These are phyloP conservation scores for Cladosporium sp. DNA, from an alignment of 2,329 filamentous ascomycete genomes.

Conservation along the genomic window DNA sequence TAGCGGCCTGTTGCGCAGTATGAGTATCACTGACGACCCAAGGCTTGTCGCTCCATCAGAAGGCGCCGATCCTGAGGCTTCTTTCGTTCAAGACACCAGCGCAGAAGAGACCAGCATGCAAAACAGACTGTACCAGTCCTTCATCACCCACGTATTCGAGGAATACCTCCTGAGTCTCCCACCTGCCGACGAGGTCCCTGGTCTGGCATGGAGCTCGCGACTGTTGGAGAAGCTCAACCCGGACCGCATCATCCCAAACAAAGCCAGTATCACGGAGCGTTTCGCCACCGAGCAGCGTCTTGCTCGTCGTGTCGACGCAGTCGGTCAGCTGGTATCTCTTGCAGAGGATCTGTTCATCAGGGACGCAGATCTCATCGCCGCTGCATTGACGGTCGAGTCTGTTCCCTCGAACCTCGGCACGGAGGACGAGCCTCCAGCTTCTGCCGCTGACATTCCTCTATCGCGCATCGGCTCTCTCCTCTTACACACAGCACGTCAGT, in stretches of 20 bases:
- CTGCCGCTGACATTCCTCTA: slow-evolving; percentile 55
- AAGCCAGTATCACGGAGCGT: slow-evolving; percentile 60
- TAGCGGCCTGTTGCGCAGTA: slow-evolving; percentile 40
- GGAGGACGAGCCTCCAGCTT: slow-evolving; percentile 57
- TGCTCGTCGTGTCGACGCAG: slow-evolving; percentile 62
- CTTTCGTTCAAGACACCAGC: slow-evolving; percentile 43
- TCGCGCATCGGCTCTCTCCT: slow-evolving; percentile 57
- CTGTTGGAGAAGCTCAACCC: slow-evolving; percentile 70
- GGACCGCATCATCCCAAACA: slow-evolving; percentile 61
- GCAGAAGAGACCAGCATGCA: slow-evolving; percentile 62
- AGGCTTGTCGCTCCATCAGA: slow-evolving; percentile 9
- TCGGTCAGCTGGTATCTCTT: slow-evolving; percentile 72
- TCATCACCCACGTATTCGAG: slow-evolving; percentile 75
- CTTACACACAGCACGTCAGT: slow-evolving; percentile 54
- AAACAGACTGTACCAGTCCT: slow-evolving; percentile 67
- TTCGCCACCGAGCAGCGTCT: slow-evolving; percentile 65
- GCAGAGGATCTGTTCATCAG: slow-evolving; percentile 58
- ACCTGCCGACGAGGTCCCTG: slow-evolving; percentile 48
- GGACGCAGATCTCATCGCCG: slow-evolving; percentile 49
- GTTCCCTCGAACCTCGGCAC: slow-evolving; percentile 42
- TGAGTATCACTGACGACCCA: neutral
- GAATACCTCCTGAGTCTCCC: slow-evolving; percentile 63
- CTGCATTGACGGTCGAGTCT: slow-evolving; percentile 43
- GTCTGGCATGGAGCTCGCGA: slow-evolving; percentile 54
- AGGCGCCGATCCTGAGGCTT: slow-evolving; percentile 59